These are phyloP conservation scores for Theobroma cacao DNA, from an alignment of 345 rosid genomes.

Conservation along the genomic window DNA sequence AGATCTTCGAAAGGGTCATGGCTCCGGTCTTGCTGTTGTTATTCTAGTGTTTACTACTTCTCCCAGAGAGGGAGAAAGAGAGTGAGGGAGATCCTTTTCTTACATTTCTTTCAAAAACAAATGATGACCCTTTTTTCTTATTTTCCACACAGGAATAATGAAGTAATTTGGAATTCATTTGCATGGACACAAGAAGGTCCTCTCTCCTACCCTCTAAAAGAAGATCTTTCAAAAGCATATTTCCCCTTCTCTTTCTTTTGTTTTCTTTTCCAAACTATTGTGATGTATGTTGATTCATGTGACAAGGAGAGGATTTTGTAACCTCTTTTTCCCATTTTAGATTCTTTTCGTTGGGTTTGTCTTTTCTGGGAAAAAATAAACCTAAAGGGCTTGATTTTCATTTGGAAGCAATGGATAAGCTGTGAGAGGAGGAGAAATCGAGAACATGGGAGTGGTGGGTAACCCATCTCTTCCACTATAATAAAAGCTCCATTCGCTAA, in stretches of 20 bases:
- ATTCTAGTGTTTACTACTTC: neutral
- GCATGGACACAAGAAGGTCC: neutral
- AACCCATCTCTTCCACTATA: conserved; percentile 25
- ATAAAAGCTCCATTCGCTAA: neutral
- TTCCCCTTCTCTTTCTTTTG: too few species aligned
- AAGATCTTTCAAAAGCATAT: neutral
- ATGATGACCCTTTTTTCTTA: neutral
- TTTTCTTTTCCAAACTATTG: neutral
- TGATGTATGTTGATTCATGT: conserved; percentile 7
- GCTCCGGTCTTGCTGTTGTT: neutral
- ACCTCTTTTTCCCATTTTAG: neutral
- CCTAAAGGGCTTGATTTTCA: conserved; percentile 3
- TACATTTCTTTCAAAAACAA: neutral
- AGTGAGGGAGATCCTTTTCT: neutral
- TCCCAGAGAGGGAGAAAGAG: neutral
- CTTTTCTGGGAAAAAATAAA: conserved; percentile 22
- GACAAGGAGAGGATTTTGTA: neutral
- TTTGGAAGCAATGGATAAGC: conserved; percentile 45
- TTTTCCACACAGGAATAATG: neutral
- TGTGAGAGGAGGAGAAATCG: conserved; percentile 60
- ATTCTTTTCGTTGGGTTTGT: neutral
- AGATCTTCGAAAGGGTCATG: conserved; percentile 2
- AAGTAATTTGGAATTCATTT: neutral
- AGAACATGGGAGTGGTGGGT: conserved; percentile 43
- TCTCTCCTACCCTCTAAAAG: neutral